These are phyloP conservation scores for Tuber magnatum DNA, from an alignment of 495 filamentous ascomycete species.

Conservation along the genomic window DNA sequence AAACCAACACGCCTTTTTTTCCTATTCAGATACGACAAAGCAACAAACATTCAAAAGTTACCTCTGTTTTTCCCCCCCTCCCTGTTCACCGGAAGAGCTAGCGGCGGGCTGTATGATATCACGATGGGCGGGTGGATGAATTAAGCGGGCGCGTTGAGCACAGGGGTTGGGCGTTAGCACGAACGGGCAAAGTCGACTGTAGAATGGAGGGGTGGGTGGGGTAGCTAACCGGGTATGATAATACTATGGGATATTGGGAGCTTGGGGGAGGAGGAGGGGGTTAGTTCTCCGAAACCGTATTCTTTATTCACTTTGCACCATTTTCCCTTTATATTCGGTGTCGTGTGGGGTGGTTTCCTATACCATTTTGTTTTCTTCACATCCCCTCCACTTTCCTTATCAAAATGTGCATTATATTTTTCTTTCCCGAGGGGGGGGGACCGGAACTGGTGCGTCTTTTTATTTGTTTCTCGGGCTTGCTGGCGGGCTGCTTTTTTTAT, in stretches of 20 bases:
- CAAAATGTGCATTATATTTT: neutral
- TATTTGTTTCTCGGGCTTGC: neutral
- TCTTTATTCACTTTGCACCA: neutral
- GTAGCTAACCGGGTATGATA: neutral
- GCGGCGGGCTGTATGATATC: conserved; percentile 16
- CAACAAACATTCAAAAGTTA: conserved; percentile 4
- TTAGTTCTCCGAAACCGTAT: neutral
- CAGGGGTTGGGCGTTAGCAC: neutral
- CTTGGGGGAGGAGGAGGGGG: neutral
- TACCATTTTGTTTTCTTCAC: neutral
- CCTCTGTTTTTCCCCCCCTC: neutral
- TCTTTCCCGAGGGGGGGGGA: neutral
- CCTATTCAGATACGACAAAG: conserved; percentile 12
- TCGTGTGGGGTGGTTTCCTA: neutral
- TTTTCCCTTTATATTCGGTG: neutral
- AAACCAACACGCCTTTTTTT: conserved; percentile 22
- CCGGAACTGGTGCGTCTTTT: neutral
- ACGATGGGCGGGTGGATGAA: neutral
- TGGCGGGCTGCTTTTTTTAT: neutral
- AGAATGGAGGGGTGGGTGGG: neutral
- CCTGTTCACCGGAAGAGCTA: neutral
- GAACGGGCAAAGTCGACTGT: neutral
- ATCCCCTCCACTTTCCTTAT: neutral
- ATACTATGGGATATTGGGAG: neutral
- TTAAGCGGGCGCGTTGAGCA: neutral